Percentiles rank a stretch among this genome's conserved stretches.
phyloP scores from a whole-genome alignment of 192 early-diverging fungal species.

The Rhizoclosmatium globosum region DNA sequence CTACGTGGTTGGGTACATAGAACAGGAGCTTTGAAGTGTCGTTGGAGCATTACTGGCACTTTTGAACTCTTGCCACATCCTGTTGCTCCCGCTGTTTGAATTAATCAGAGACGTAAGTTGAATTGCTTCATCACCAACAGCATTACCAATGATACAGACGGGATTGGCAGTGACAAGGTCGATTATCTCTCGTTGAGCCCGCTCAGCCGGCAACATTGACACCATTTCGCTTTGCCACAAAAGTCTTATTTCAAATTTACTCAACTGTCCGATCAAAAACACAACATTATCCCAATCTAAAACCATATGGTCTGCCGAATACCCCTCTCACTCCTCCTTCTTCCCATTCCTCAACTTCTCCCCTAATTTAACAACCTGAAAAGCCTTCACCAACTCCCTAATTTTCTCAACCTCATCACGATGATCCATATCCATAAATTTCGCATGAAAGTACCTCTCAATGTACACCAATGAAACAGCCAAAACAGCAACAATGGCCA shows the following conservation, averaged over 20 bases:
- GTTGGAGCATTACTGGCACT: neutral
- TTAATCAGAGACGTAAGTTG: neutral
- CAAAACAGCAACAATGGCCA: too few species aligned
- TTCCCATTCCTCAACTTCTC: too few species aligned
- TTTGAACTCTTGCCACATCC: neutral
- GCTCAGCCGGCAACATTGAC: neutral
- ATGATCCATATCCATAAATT: too few species aligned
- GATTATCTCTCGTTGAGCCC: neutral
- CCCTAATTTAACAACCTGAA: too few species aligned
- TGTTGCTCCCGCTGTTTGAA: neutral
- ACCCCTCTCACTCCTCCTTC: too few species aligned
- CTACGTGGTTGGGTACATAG: conserved; percentile 83
- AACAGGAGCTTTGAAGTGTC: neutral
- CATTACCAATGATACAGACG: neutral
- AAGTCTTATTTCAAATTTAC: neutral
- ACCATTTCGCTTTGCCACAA: neutral
- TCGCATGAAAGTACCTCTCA: too few species aligned
- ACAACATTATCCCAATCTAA: too few species aligned
- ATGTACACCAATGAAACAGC: too few species aligned
- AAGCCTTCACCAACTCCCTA: too few species aligned
- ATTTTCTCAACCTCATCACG: too few species aligned
- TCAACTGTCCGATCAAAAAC: too few species aligned
- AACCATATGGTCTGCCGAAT: too few species aligned
- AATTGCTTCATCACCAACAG: neutral
- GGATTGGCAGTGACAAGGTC: neutral